Base-by-base conservation (phyloP, 768 basidiomycete genomes). In the Rhizopogon vesiculosus region DNA sequence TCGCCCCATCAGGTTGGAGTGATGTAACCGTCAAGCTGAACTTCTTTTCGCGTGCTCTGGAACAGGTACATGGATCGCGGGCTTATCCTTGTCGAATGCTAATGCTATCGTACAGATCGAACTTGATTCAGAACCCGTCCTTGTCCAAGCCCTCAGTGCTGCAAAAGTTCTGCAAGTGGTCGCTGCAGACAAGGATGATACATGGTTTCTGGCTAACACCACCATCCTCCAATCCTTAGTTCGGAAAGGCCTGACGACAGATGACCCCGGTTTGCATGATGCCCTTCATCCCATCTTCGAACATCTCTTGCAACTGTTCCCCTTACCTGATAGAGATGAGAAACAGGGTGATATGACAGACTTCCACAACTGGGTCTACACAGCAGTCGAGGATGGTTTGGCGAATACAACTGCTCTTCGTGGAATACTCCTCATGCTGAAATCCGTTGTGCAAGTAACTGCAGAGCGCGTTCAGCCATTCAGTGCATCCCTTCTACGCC, bases 11-110 rank as follows among this genome's bases (percentile, higher is more conserved):
- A 46, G 94, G 94, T 8, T 93, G 97, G 90, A 84, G 79, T 7
- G 93, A 96, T 55, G 92, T 98, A 5, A 90, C 89, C 7, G 86
- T 98, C 59, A 96, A 97, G 57, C 75, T 98, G 44, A 83, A 89
- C 52, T 98, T 88, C 72, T 98, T 99, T 74, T 82, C 87, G 48
- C 80, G 92, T 33, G 81, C 88, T 1, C 79, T 99, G 42, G 88
- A 91, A 62, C 86, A 85, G 76, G 93, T 91, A 63, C 63, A 78
- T 72, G 5, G 19, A 45, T 9, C 42, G 22, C 22, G 6, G 35
- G 19, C 22, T 42, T 35, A 16, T 45, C 50, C 48, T 22, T 53
- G 29, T 22, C 7, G 5, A 33, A 40, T 33, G 1, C 58, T 66
- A 48, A 63, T 52, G 6, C 40, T 55, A 31, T 45, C 15, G 39